These are phyloP conservation scores for Schoenoplectus tabernaemontani DNA, from an alignment of 202 grass and related monocot genomes.

Conservation along the genomic window DNA sequence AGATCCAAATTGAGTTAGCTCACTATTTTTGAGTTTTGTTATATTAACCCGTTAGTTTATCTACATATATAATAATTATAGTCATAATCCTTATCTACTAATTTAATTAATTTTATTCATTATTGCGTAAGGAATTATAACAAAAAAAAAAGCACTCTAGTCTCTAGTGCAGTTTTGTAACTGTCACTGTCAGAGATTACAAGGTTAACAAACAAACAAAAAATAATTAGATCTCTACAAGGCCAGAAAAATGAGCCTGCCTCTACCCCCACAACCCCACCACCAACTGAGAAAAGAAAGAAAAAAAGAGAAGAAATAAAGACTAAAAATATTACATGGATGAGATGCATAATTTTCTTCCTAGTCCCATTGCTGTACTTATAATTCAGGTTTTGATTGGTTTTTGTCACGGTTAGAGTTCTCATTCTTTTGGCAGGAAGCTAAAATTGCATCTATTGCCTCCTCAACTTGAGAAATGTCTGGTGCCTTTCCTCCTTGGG, in stretches of 20 bases:
- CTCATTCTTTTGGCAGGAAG: background rate
- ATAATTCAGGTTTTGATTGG: background rate
- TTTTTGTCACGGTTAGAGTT: background rate
- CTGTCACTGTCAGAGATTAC: constrained; percentile 4
- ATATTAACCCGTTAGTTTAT: no score
- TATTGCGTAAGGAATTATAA: background rate
- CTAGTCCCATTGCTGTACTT: background rate
- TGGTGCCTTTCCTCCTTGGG: constrained; percentile 28
- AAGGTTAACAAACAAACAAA: background rate
- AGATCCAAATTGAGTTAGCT: no score
- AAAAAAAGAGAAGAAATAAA: background rate
- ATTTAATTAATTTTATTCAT: no score
- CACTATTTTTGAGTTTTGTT: no score
- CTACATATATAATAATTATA: no score
- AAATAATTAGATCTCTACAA: background rate
- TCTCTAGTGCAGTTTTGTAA: background rate
- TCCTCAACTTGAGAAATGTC: constrained; percentile 44
- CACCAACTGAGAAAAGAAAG: background rate
- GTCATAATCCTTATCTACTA: no score
- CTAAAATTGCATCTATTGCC: constrained; percentile 48
- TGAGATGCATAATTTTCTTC: background rate
- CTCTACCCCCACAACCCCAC: background rate
- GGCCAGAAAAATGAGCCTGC: background rate
- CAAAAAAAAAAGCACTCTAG: background rate
- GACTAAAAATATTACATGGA: background rate